Evolutionary conservation across 345 rosid species (phyloP).

Genomic region (Xanthoceras sorbifolium): DNA sequence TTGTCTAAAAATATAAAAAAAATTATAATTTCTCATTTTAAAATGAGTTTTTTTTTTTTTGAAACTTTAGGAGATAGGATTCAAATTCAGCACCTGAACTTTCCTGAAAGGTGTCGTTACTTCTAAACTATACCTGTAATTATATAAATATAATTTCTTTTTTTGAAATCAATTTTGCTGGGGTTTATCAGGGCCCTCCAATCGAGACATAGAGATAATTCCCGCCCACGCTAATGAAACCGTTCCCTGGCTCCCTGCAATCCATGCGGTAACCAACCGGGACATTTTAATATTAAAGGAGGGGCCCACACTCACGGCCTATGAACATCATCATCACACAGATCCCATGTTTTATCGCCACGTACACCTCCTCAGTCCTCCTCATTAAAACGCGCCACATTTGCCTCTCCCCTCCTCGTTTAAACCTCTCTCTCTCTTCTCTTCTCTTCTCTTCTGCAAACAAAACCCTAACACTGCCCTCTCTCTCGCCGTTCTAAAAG

Average conservation of each 20-base stretch:
- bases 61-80: too few species aligned
- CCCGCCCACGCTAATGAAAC: slow-evolving; percentile 8
- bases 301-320: slow-evolving; percentile 12
- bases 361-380: slow-evolving; percentile 26
- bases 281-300: background rate
- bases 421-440: slow-evolving; percentile 27
- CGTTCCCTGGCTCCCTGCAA: background rate
- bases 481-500: slow-evolving; percentile 5
- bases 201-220: background rate
- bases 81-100: too few species aligned
- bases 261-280: background rate
- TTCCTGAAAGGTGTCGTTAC: too few species aligned
- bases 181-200: background rate
- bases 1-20: too few species aligned
- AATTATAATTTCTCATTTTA: too few species aligned
- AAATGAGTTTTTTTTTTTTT: too few species aligned
- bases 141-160: too few species aligned
- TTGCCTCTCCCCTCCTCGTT: slow-evolving; percentile 43
- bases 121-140: too few species aligned
- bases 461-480: slow-evolving; percentile 39
- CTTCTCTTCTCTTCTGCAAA: slow-evolving; percentile 3
- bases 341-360: slow-evolving; percentile 26
- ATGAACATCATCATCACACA: slow-evolving; percentile 17
- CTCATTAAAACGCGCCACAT: slow-evolving; percentile 59
- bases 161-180: background rate